A percentile compares a stretch with the other conserved stretches of the same genome.
phyloP scores from a whole-genome alignment of 1,284 basidiomycete species.

The Irpex sp. region DNA sequence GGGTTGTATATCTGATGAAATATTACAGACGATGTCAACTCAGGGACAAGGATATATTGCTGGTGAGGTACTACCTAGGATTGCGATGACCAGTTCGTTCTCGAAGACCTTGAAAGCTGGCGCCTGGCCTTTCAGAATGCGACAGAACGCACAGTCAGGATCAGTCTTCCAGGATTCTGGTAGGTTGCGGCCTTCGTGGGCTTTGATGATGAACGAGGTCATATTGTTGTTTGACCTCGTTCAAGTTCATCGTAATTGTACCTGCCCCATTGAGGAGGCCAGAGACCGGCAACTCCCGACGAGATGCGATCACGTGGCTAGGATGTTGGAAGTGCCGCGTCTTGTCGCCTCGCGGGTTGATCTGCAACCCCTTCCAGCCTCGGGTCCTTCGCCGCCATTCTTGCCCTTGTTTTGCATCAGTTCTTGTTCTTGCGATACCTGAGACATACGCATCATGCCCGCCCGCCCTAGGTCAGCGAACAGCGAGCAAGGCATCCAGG shows the following conservation, averaged over 20 bases:
- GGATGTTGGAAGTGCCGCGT: slow-evolving; percentile 5
- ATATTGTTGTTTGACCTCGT: slow-evolving; percentile 28
- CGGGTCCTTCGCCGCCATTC: background rate
- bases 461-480: slow-evolving; percentile 15
- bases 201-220: slow-evolving; percentile 71
- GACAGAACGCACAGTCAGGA: slow-evolving; percentile 58
- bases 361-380: background rate
- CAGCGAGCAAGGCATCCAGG: slow-evolving; percentile 46
- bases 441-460: background rate
- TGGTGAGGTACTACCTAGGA: slow-evolving; percentile 45
- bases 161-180: slow-evolving; percentile 43
- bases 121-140: slow-evolving; percentile 48
- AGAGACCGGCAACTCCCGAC: background rate
- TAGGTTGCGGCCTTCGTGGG: slow-evolving; percentile 46
- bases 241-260: too few species aligned
- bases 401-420: background rate
- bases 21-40: background rate
- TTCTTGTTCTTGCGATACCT: slow-evolving; percentile 17
- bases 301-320: background rate
- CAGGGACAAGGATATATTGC: background rate
- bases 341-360: background rate
- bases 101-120: slow-evolving; percentile 56
- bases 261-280: background rate
- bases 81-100: slow-evolving; percentile 62
- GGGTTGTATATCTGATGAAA: slow-evolving; percentile 62